These are phyloP conservation scores for Pseudogymnoascus sp. DNA, from an alignment of 2,329 filamentous ascomycete genomes.

Conservation along the genomic window DNA sequence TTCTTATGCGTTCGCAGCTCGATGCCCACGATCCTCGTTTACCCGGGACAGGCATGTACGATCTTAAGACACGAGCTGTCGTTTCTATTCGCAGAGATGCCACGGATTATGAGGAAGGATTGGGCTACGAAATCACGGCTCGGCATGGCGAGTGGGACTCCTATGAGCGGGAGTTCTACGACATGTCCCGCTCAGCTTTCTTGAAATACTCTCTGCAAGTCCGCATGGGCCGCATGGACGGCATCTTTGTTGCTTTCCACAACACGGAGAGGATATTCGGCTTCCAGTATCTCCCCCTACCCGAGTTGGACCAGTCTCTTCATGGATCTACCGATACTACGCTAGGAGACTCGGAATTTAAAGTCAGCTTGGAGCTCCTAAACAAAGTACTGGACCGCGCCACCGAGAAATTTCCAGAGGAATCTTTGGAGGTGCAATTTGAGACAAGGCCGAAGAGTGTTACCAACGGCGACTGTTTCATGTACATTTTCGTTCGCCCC, in stretches of 20 bases:
- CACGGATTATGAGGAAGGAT: conserved; percentile 59
- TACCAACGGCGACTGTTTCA: conserved; percentile 43
- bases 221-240: conserved; percentile 96
- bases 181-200: conserved; percentile 92
- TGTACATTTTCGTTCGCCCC: conserved; percentile 88
- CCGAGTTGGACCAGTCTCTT: conserved; percentile 84
- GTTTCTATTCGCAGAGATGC: conserved; percentile 86
- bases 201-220: conserved; percentile 96
- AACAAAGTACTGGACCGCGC: conserved; percentile 73
- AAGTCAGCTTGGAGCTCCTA: conserved; percentile 66
- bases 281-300: conserved; percentile 83
- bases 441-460: conserved; percentile 58
- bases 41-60: conserved; percentile 88
- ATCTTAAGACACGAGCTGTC: conserved; percentile 90
- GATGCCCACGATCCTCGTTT: conserved; percentile 81
- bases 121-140: conserved; percentile 77
- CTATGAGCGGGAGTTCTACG: conserved; percentile 90
- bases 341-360: conserved; percentile 80
- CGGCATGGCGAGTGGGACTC: conserved; percentile 77
- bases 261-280: conserved; percentile 94
- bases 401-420: conserved; percentile 64
- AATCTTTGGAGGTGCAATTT: conserved; percentile 71
- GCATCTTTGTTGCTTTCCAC: conserved; percentile 94
- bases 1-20: conserved; percentile 90
- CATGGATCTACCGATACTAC: conserved; percentile 62